phyloP scores from a whole-genome alignment of 2,329 filamentous ascomycete genomes.

The Cytospora schulzeri region DNA sequence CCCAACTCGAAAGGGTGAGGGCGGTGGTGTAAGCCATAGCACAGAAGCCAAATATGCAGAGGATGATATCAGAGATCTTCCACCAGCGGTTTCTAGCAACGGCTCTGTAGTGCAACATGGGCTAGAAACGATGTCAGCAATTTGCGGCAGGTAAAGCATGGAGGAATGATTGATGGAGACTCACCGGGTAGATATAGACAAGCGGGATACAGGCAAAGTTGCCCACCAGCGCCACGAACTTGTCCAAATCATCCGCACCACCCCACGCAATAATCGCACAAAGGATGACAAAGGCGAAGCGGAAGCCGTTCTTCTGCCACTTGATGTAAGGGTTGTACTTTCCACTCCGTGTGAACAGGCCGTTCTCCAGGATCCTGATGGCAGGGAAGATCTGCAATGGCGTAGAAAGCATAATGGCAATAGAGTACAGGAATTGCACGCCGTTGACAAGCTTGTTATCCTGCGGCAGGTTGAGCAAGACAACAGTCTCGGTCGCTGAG shows the following conservation, averaged over 20 bases:
- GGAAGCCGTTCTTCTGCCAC: conserved; percentile 98
- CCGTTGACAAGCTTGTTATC: conserved; percentile 93
- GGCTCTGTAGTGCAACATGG: conserved; percentile 83
- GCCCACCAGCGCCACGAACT: conserved; percentile 94
- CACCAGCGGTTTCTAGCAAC: conserved; percentile 71
- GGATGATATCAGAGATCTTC: conserved; percentile 69
- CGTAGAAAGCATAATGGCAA: conserved; percentile 94
- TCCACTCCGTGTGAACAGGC: conserved; percentile 88
- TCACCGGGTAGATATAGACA: conserved; percentile 96
- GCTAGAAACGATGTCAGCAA: conserved; percentile 56
- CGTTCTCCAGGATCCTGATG: conserved; percentile 94
- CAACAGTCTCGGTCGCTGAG: conserved; percentile 92
- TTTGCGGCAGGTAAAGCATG: background rate
- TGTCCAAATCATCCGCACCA: conserved; percentile 90
- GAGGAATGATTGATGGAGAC: conserved; percentile 41
- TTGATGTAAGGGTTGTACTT: conserved; percentile 99
- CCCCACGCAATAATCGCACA: conserved; percentile 90
- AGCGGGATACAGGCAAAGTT: conserved; percentile 97
- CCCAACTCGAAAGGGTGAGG: conserved; percentile 87
- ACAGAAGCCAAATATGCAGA: conserved; percentile 80
- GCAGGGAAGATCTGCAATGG: conserved; percentile 97
- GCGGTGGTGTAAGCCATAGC: conserved; percentile 92
- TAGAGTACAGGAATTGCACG: conserved; percentile 95
- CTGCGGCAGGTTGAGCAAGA: conserved; percentile 93
- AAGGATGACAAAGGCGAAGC: conserved; percentile 86